Evolutionary conservation across 208 protist genomes (phyloP), one percentile per base, ranked within the genome.

Genomic region (Leishmania amazonensis): DNA sequence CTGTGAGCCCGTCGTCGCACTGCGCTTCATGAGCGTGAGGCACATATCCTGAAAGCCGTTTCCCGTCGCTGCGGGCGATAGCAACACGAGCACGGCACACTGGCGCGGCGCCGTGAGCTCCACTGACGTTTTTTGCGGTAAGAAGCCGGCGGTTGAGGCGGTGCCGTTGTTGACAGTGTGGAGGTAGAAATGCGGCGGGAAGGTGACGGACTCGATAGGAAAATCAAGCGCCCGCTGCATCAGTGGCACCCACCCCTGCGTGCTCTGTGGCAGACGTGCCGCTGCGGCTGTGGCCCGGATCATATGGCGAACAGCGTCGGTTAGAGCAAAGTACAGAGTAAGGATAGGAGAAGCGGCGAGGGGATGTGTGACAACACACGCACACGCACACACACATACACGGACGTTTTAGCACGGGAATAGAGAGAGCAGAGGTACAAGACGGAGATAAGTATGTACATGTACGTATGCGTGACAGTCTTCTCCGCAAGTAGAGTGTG

Each of bases 21-120:
- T 89, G n/a, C 95, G 88, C 81, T 96, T 94, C 28, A 93, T 96
- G n/a, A 98, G 83, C 1, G 92, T 95, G 75, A 98, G 90, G 84
- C 92, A 96, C 86, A 96, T 88, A 81, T 96, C 95, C 75, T 94
- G 90, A 81, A 95, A 94, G 35, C 75, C 87, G 28, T 54, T 38
- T 24, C 75, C 85, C 21, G 83, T 81, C 1, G 83, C 45, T 1
- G 89, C 76, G 0, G 93, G 93, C 38, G 92, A 95, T 5, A 96
- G 86, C 21, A 96, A 60, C 17, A 96, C n/a, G 4, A 96, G 85
- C 76, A 94, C 89, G 17, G 92, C 91, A 75, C 89, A 93, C 40
- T 78, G 75, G 13, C 45, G 35, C 35, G 42, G 75, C 47, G 75
- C 70, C 64, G 78, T 65, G 40, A 75, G 51, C 68, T 58, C 21